A percentile compares a stretch with the other conserved stretches of the same genome.
Conservation (phyloP, 2,329 filamentous ascomycete species). For the Hypocreales sp. region DNA sequence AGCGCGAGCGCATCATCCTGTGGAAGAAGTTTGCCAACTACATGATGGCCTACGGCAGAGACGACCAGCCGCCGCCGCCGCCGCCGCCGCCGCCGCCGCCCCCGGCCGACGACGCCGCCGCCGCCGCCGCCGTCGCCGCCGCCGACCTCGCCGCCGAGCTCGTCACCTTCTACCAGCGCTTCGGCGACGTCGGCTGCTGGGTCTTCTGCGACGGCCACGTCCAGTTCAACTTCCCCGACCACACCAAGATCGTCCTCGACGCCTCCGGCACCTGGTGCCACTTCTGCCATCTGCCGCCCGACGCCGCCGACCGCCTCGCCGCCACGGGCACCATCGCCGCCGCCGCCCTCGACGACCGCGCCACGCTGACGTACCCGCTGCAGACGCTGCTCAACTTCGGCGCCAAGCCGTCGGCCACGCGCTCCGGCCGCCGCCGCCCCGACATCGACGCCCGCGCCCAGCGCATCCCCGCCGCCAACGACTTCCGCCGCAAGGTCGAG, state of each 20-base stretch:
- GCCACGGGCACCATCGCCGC: conserved; percentile 52
- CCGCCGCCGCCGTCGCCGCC: conserved; percentile 26
- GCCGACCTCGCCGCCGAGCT: conserved; percentile 33
- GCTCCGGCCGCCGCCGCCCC: conserved; percentile 34
- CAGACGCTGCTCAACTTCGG: conserved; percentile 60
- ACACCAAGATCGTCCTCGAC: conserved; percentile 72
- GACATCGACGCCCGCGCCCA: conserved; percentile 46
- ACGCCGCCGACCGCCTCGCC: conserved; percentile 50
- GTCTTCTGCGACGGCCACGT: conserved; percentile 67
- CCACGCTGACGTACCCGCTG: conserved; percentile 55
- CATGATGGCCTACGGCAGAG: conserved; percentile 59
- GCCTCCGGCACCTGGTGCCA: conserved; percentile 60
- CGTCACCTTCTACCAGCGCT: conserved; percentile 68
- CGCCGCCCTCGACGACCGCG: conserved; percentile 54
- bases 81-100: conserved; percentile 21
- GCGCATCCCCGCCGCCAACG: conserved; percentile 54
- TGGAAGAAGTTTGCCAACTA: conserved; percentile 66
- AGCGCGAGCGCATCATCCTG: conserved; percentile 48
- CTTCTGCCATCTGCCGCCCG: conserved; percentile 61
- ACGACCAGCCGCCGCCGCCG: conserved; percentile 40
- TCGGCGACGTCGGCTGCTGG: conserved; percentile 71
- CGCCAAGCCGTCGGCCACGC: conserved; percentile 24
- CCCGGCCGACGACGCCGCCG: conserved; percentile 23
- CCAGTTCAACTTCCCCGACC: conserved; percentile 80
- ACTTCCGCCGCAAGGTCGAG: conserved; percentile 57